Conservation (phyloP, 2,329 filamentous ascomycete species). For the Neonectria magnoliae region DNA sequence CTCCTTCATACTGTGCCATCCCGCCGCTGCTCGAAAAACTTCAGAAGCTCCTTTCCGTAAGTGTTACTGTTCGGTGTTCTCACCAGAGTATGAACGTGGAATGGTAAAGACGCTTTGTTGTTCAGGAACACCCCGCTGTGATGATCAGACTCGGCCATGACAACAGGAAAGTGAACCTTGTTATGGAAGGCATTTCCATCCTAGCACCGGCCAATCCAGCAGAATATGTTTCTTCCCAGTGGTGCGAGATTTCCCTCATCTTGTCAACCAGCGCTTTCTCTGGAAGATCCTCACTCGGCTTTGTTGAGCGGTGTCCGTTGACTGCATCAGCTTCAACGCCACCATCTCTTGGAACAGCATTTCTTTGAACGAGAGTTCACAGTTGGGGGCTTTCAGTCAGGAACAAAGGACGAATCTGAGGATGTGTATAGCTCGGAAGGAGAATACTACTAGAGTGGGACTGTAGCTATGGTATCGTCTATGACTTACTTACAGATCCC, state of each 20-base stretch:
- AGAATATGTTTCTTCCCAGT: slow-evolving; percentile 75
- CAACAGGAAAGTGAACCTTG: slow-evolving; percentile 77
- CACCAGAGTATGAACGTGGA: slow-evolving; percentile 79
- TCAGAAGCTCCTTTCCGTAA: slow-evolving; percentile 65
- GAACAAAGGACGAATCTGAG: too few species aligned
- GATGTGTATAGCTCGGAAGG: too few species aligned
- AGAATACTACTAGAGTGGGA: too few species aligned
- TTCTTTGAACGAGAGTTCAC: too few species aligned
- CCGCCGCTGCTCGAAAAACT: slow-evolving; percentile 4
- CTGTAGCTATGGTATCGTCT: too few species aligned
- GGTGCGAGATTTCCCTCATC: slow-evolving; percentile 61
- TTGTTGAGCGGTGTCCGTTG: too few species aligned
- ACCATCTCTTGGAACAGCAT: too few species aligned
- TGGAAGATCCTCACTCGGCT: neutral
- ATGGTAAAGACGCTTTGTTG: slow-evolving; percentile 76
- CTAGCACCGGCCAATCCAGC: slow-evolving; percentile 77
- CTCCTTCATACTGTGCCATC: neutral
- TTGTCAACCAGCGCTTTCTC: slow-evolving; percentile 37
- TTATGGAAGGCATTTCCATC: slow-evolving; percentile 79
- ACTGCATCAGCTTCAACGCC: too few species aligned
- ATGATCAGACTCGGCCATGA: slow-evolving; percentile 79
- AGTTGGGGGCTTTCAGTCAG: too few species aligned
- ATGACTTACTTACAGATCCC: too few species aligned
- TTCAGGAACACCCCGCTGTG: slow-evolving; percentile 80
- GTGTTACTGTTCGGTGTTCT: slow-evolving; percentile 78